Base-by-base conservation (phyloP, 129 eudicot species). In the Silybum marianum region DNA sequence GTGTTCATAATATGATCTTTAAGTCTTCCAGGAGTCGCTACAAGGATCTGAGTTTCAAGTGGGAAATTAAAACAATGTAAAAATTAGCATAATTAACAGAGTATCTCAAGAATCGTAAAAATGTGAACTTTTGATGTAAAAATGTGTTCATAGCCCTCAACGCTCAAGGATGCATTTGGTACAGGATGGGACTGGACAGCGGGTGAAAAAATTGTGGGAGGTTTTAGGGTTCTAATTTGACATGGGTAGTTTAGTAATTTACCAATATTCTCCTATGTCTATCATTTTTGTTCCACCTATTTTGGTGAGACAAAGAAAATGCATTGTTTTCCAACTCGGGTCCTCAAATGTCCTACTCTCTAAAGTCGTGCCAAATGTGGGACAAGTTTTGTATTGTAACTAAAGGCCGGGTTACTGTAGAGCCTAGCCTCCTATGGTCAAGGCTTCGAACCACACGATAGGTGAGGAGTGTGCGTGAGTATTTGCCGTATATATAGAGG, bases 11-110 rank as follows among this genome's bases (percentile, higher is more conserved):
- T 84, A 82, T 96, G 99, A 86, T 96, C 99, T 88, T 85, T 90
- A 36, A 96, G 97, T 81, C 99, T 89, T 84, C 99, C 99, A 88
- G 99, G 99, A 70, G 99, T 96, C 18, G 99, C 99, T 39, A 96
- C 97, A 69, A 96, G 98, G 82, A 96, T 93, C 98, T 96, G 90
- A 11, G 71, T 65, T 69, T 78, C 71, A 74, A 30, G 54, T 72
- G 46, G 58, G 80, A 72, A 42, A 76, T 65, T 28, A 65, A 65
- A 65, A 8, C 30, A 23, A 65, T 10, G 69, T 63, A 54, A n/a
- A 54, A 54, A 16, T 4, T n/a, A 54, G 65, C 21, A 51, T 51
- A 51, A 51, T 18, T 54, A 1, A 14, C 24, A 1, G 16, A 48
- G 63, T 51, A 51, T 6, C 22, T 18, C 66, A 18, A 58, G 23